These are phyloP conservation scores for Carex pumila DNA, from an alignment of 176 grass and related monocot species.

Conservation along the genomic window DNA sequence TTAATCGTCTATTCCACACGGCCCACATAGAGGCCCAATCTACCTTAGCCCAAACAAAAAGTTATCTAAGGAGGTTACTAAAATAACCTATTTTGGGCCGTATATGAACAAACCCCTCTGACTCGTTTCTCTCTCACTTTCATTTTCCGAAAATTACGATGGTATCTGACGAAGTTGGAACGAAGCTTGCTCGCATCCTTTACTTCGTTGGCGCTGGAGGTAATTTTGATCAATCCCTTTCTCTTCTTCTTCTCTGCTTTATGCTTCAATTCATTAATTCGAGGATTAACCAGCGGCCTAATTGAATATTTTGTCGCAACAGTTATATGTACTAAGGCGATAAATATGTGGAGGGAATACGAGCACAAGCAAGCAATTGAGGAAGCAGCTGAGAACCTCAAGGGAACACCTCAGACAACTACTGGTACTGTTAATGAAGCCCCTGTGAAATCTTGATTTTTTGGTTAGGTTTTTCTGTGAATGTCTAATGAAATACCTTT, in stretches of 20 bases:
- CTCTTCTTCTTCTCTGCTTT: background rate
- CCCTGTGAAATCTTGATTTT: slow-evolving; percentile 51
- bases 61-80: no score
- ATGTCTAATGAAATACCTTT: background rate
- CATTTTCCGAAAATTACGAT: background rate
- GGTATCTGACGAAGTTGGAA: slow-evolving; percentile 47
- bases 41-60: background rate
- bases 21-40: no score
- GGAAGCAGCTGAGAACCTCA: slow-evolving; percentile 10
- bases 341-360: slow-evolving; percentile 72
- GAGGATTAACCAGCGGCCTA: background rate
- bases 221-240: slow-evolving; percentile 5
- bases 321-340: slow-evolving; percentile 93
- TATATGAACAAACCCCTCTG: no score
- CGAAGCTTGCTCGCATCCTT: slow-evolving; percentile 72
- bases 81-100: no score
- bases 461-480: slow-evolving; percentile 35
- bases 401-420: slow-evolving; percentile 12
- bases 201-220: slow-evolving; percentile 84
- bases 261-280: background rate
- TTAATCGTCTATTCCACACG: no score
- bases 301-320: background rate
- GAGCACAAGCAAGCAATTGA: slow-evolving; percentile 56
- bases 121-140: background rate
- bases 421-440: slow-evolving; percentile 21